Base-by-base conservation (phyloP, 345 rosid species). In the Brassica nigra region DNA sequence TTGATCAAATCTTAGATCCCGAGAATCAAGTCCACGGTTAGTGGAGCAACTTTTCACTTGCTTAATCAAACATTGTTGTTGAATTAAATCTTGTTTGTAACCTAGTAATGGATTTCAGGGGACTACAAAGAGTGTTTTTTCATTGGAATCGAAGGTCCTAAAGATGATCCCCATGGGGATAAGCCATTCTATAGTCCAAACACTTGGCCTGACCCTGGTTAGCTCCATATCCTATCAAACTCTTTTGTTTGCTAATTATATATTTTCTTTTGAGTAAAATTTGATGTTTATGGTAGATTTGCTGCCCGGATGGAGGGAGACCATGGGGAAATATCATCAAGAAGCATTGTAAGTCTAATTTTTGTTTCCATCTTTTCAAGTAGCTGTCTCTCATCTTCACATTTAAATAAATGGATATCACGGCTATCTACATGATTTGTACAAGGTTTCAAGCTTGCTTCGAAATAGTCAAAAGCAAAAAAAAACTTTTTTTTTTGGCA, bases 61-160 rank as follows among this genome's bases (percentile, higher is more conserved):
- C 55, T 37, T 57, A 34, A 20, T 47, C 3, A 58, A 58, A 23
- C 63, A 58, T 11, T 20, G 4, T 58, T 58, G 62, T 57, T 58
- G 29, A 9, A 9, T 18, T 20, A 57, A 57, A 58, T 7, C 29
- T 70, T 62, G 18, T 12, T 49, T 18, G 2, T 44, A 18, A 61
- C 15, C 2, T 9, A 2, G 54, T 1, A 20, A 27, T 62, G 44
- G 64, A 4, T 80, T 68, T 77, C 80, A 90, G 98, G 98, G 52
- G 98, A 91, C 73, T 88, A 94, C 79, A 94, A 94, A 81, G 97
- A 90, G 73, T 88, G 92, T 23, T 94, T 84, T 79, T 88, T 86
- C 74, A 90, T 88, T 30, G 92, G 98, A 2, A 85, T 87, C 36
- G 90, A 93, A 81, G 86, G 86, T 11, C 83, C 88, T 3, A 85